Conservation (phyloP, 495 filamentous ascomycete species). For the Penicillium paxilli region DNA sequence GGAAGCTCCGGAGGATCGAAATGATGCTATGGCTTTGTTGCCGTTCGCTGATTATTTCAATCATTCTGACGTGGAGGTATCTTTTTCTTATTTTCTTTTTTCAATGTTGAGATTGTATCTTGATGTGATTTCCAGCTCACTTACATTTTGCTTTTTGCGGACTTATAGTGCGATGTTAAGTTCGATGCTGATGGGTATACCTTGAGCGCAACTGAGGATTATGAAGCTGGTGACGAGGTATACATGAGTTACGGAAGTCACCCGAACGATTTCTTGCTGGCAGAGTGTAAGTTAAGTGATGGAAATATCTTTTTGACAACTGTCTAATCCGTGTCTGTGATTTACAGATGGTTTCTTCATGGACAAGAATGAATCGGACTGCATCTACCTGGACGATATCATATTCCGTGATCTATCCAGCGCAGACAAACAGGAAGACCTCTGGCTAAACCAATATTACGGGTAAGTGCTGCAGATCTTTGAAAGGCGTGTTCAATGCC, state of each 20-base stretch:
- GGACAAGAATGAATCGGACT: conserved; percentile 65
- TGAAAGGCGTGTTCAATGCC: neutral
- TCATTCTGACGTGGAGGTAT: conserved; percentile 58
- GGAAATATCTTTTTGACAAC: neutral
- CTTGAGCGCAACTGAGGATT: conserved; percentile 55
- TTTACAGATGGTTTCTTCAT: conserved; percentile 72
- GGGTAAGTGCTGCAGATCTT: conserved; percentile 39
- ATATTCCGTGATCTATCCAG: conserved; percentile 54
- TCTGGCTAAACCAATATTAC: conserved; percentile 61
- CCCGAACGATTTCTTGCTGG: conserved; percentile 75
- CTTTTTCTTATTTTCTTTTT: conserved; percentile 10
- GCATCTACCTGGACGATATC: conserved; percentile 65
- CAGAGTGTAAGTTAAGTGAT: conserved; percentile 58
- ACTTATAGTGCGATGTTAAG: conserved; percentile 57
- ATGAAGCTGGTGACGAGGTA: conserved; percentile 69
- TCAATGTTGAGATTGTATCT: too few relatives aligned
- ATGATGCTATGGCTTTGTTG: conserved; percentile 77
- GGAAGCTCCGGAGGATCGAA: conserved; percentile 51
- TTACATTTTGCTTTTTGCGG: neutral
- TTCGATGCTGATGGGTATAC: conserved; percentile 61
- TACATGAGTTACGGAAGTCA: conserved; percentile 80
- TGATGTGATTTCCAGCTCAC: too few relatives aligned
- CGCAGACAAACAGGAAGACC: conserved; percentile 42
- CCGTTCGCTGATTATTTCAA: conserved; percentile 92
- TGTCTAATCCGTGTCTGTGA: neutral